A percentile compares a stretch with the other conserved stretches of the same genome.
Evolutionary conservation across 331 rosid genomes (phyloP).

Genomic region (Acacia pycnantha): DNA sequence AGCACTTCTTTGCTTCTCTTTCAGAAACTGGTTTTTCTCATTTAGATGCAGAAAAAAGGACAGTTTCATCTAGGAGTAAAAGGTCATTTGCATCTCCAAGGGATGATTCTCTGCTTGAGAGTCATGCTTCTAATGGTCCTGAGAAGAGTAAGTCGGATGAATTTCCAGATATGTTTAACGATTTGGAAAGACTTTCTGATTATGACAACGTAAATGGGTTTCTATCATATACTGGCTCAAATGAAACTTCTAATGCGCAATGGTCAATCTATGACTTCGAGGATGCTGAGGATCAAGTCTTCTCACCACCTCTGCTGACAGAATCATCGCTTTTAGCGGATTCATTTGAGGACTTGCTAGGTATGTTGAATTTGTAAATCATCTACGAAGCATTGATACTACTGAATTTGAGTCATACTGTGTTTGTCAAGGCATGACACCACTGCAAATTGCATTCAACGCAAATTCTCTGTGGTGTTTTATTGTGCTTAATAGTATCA

Average conservation of each 20-base stretch:
- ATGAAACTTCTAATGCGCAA: conserved; percentile 63
- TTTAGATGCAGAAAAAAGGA: conserved; percentile 61
- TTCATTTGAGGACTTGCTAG: conserved; percentile 88
- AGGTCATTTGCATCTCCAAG: conserved; percentile 56
- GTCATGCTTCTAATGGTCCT: conserved; percentile 44
- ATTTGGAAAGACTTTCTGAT: conserved; percentile 66
- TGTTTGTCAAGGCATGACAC: background rate
- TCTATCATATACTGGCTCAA: conserved; percentile 67
- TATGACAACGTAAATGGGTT: conserved; percentile 80
- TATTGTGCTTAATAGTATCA: background rate
- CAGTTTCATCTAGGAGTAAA: conserved; percentile 60
- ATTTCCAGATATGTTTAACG: conserved; percentile 60
- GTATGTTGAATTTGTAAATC: conserved; percentile 51
- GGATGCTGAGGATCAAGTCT: conserved; percentile 79
- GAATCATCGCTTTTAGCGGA: conserved; percentile 73
- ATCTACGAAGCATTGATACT: background rate
- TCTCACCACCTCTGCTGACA: conserved; percentile 90
- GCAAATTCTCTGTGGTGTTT: background rate
- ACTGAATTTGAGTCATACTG: background rate
- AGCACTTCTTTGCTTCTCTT: conserved; percentile 84
- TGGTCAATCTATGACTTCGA: conserved; percentile 65
- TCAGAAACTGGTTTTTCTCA: conserved; percentile 74
- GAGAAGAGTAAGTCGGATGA: conserved; percentile 51
- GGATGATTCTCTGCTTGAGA: conserved; percentile 51
- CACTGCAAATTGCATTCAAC: background rate